Base-by-base conservation (phyloP, 2,329 filamentous ascomycete species). In the Rutstroemia sp. region DNA sequence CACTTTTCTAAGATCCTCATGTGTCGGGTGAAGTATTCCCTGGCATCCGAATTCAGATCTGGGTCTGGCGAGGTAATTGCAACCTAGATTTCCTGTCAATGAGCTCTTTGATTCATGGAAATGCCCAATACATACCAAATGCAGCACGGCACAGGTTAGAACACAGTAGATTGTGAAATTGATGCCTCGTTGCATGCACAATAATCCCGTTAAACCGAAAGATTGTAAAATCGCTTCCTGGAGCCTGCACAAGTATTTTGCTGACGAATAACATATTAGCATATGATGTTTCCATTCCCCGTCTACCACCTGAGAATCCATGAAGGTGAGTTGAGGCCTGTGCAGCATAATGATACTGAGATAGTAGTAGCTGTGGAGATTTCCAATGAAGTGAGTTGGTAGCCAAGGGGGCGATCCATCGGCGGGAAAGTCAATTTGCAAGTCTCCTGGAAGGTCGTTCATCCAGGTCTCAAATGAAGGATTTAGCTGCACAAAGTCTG, bases 91-190 rank as follows among this genome's bases (percentile, higher is more conserved):
- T 57, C 39, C 23, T 44, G 53, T 55, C 53, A 55, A 55, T 21
- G 50, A 37, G n/a, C 10, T 19, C 16, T 38, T 25, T 49, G 57
- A 60, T 14, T 10, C 10, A 25, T 30, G 49, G 37, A 16, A n/a
- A 16, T 39, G 7, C 27, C 25, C 52, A 30, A 21, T 49, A 80
- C 90, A 72, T 78, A 96, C 92, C 72, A 97, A 73, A 71, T 97
- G 92, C 54, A 97, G 80, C 72, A 96, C 92, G 23, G 92, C 92
- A 74, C 92, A 96, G 0, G 90, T 94, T 47, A 97, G 75, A 25
- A 96, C 84, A 56, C 86, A 85, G 68, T 97, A 97, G n/a, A 97
- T 90, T 5, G 90, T 90, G 67, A 96, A 97, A 71, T 92, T 96
- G 69, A 95, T 91, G 41, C 92, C 92, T 63, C 92, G 82, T 67